Percentiles rank a stretch among this genome's conserved stretches.
Evolutionary conservation across 2,329 filamentous ascomycete genomes (phyloP).

Genomic region (Trichoderma asperellum): DNA sequence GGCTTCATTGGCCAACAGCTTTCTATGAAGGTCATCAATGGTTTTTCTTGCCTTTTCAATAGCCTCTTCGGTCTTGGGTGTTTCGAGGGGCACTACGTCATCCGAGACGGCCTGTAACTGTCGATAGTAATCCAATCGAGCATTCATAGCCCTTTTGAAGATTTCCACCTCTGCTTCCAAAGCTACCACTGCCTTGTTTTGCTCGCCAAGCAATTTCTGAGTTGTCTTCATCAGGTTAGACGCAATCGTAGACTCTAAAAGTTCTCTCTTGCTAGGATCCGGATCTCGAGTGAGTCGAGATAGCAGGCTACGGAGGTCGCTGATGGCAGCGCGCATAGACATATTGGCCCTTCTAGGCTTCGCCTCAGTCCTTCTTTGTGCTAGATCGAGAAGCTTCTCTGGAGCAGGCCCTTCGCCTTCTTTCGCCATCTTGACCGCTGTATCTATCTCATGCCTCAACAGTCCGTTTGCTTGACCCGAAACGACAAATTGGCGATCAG

Average conservation of each 20-base stretch:
- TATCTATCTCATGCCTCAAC: slow-evolving; percentile 71
- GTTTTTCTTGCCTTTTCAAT: slow-evolving; percentile 42
- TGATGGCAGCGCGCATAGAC: slow-evolving; percentile 72
- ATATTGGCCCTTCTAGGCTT: slow-evolving; percentile 56
- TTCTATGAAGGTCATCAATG: slow-evolving; percentile 53
- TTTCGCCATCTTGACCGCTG: slow-evolving; percentile 63
- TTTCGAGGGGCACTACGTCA: slow-evolving; percentile 75
- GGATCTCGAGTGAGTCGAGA: slow-evolving; percentile 41
- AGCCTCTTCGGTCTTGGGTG: slow-evolving; percentile 57
- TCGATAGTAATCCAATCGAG: slow-evolving; percentile 84
- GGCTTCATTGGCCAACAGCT: slow-evolving; percentile 65
- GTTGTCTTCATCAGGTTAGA: slow-evolving; percentile 64
- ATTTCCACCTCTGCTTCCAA: slow-evolving; percentile 73
- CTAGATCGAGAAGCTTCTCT: slow-evolving; percentile 59
- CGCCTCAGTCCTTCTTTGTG: slow-evolving; percentile 50
- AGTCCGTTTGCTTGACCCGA: slow-evolving; percentile 78
- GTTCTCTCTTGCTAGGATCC: slow-evolving; percentile 53
- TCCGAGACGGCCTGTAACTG: slow-evolving; percentile 92
- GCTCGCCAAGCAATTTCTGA: slow-evolving; percentile 56
- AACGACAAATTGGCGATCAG: slow-evolving; percentile 77
- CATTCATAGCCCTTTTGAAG: slow-evolving; percentile 80
- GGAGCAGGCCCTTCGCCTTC: slow-evolving; percentile 72
- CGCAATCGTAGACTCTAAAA: slow-evolving; percentile 68
- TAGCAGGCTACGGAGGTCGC: slow-evolving; percentile 70
- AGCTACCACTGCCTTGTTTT: slow-evolving; percentile 52